Percentiles rank a stretch among this genome's conserved stretches.
Conservation (phyloP, 345 rosid species). For the Psidium friedrichsthalianum region DNA sequence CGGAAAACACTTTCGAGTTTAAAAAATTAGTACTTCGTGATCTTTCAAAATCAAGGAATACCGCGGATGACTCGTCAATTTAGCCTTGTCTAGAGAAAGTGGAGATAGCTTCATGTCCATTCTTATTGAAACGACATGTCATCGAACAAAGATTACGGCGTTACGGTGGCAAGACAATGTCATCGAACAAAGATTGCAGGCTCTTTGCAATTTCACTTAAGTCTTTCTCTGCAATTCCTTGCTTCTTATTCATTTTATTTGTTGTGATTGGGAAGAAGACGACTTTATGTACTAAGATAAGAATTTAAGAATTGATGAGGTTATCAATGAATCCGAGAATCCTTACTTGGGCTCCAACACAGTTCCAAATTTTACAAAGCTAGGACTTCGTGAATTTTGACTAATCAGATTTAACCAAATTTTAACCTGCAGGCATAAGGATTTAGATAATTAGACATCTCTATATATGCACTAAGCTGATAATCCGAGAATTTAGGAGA, state of each 20-base stretch:
- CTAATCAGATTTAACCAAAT: too few relatives aligned
- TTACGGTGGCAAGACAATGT: neutral
- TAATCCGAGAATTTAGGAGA: too few relatives aligned
- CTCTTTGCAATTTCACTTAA: neutral
- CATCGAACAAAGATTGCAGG: neutral
- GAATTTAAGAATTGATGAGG: too few relatives aligned
- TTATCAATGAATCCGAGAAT: too few relatives aligned
- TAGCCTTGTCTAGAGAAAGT: neutral
- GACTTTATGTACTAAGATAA: too few relatives aligned
- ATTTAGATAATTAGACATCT: too few relatives aligned
- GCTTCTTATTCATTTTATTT: neutral
- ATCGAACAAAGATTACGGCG: too few relatives aligned
- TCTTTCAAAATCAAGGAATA: neutral
- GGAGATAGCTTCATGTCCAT: neutral
- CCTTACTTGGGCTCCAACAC: too few relatives aligned
- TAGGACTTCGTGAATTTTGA: too few relatives aligned
- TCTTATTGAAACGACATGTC: neutral
- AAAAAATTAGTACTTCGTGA: neutral
- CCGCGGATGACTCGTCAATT: neutral
- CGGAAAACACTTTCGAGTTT: neutral
- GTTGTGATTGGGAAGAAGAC: neutral
- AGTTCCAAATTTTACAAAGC: too few relatives aligned
- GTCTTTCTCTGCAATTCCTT: neutral
- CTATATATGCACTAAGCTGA: too few relatives aligned
- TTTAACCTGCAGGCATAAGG: too few relatives aligned